These are phyloP conservation scores for Globisporangium lucens DNA, from an alignment of 352 stramenopile genomes.

Conservation along the genomic window DNA sequence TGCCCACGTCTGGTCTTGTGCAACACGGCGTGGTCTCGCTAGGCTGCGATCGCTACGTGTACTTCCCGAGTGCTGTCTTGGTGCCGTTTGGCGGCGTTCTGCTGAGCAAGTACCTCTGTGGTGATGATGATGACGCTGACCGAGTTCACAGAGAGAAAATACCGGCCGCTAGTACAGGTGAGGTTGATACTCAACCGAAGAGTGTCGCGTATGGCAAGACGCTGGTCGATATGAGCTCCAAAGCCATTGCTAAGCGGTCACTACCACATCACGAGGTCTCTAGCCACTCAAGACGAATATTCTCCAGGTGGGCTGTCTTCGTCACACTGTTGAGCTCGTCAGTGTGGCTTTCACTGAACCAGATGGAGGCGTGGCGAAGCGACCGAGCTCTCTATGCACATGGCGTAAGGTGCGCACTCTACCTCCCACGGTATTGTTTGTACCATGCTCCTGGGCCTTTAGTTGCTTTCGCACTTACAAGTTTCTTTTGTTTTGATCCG, in stretches of 20 bases:
- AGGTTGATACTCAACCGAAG: not conserved
- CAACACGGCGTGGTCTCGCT: constrained; percentile 67
- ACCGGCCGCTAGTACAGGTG: not conserved
- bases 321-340: constrained; percentile 6
- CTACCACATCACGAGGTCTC: not conserved
- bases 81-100: constrained; percentile 34
- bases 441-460: not conserved
- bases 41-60: constrained; percentile 60
- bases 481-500: not conserved
- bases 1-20: constrained; percentile 61
- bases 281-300: not conserved
- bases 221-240: not conserved
- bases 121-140: not conserved
- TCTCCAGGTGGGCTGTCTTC: not conserved
- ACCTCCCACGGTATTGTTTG: constrained; percentile 3
- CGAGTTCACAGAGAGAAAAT: not conserved
- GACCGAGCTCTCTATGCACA: constrained; percentile 35
- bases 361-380: constrained; percentile 32
- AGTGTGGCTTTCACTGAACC: constrained; percentile 24
- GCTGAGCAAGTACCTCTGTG: constrained; percentile 21
- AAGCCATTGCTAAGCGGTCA: not conserved
- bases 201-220: not conserved
- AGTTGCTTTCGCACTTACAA: not conserved
- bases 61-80: constrained; percentile 44
- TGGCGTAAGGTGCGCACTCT: constrained; percentile 15